Conservation (phyloP, 1,139 yeast species). For the Candida mesenterica region DNA sequence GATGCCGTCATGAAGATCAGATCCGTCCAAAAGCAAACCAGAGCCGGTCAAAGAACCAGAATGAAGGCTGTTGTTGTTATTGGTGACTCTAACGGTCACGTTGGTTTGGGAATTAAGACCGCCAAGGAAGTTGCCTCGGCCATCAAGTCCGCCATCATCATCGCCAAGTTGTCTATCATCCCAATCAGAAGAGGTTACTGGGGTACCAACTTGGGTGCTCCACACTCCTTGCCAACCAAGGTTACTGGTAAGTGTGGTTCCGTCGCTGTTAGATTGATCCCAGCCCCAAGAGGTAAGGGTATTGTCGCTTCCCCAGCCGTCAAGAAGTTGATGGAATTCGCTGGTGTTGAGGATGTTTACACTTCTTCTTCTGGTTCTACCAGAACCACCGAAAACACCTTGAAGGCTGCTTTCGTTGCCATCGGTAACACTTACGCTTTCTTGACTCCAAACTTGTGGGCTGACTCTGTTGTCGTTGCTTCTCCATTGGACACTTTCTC, state of each 20-base stretch:
- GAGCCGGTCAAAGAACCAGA: conserved; percentile 99
- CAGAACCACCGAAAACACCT: conserved; percentile 99
- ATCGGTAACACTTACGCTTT: conserved; percentile 99
- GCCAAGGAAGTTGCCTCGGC: conserved; percentile 99
- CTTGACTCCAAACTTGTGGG: conserved; percentile 99
- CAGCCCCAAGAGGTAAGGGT: conserved; percentile 99
- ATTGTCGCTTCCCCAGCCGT: conserved; percentile 99
- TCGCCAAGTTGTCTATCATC: conserved; percentile 97
- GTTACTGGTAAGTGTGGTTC: conserved; percentile 99
- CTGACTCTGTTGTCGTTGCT: conserved; percentile 75
- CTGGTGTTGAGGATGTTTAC: conserved; percentile 99
- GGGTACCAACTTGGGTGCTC: conserved; percentile 99
- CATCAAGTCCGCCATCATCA: conserved; percentile 98
- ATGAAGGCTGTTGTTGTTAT: conserved; percentile 99
- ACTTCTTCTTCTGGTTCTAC: conserved; percentile 98
- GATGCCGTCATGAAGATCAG: conserved; percentile 99
- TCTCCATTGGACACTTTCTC: conserved; percentile 95
- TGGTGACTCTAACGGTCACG: conserved; percentile 99
- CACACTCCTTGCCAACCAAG: conserved; percentile 98
- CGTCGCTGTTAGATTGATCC: conserved; percentile 96
- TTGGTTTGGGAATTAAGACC: conserved; percentile 99
- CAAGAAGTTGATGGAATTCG: conserved; percentile 97
- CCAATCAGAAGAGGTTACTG: conserved; percentile 99
- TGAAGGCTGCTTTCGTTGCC: conserved; percentile 99
- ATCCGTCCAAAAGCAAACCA: conserved; percentile 99